These are phyloP conservation scores for Salvia rosmarinus DNA, from an alignment of 257 asterid genomes.

Conservation along the genomic window DNA sequence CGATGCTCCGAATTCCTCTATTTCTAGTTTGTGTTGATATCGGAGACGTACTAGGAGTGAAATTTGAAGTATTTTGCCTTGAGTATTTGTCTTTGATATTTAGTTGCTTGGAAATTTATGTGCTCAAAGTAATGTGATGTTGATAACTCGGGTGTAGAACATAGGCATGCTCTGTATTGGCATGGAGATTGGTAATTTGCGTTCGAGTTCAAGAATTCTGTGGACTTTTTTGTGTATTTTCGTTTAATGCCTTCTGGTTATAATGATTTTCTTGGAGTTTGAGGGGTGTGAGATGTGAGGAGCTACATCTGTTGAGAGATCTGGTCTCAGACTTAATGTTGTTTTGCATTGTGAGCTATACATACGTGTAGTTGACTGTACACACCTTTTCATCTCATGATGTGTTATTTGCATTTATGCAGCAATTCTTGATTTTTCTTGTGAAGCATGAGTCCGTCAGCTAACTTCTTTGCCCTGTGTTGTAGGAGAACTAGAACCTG, in stretches of 20 bases:
- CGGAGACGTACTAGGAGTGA: constrained; percentile 13
- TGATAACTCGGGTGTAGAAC: constrained; percentile 14
- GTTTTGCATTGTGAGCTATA: constrained; percentile 2
- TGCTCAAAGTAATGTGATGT: neutral
- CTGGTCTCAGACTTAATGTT: neutral
- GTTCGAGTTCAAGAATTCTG: no score
- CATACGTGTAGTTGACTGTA: neutral
- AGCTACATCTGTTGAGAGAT: constrained; percentile 7
- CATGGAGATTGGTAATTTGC: neutral
- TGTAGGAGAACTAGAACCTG: constrained; percentile 43
- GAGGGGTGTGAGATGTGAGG: neutral
- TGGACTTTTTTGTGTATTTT: neutral
- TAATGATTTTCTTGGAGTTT: neutral
- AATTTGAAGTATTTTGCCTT: constrained; percentile 20
- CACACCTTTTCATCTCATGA: constrained; percentile 26
- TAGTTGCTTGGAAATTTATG: neutral
- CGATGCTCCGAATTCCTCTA: constrained; percentile 2
- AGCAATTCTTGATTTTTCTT: neutral
- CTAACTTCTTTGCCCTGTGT: constrained; percentile 22
- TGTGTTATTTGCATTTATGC: constrained; percentile 6
- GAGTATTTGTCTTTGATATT: neutral
- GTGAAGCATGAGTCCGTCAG: constrained; percentile 8
- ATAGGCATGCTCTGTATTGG: constrained; percentile 16
- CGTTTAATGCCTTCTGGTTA: no score
- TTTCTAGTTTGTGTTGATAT: constrained; percentile 18